Percentiles rank a stretch among this genome's conserved stretches.
Conservation (phyloP, 345 rosid species). For the Chamaenerion angustifolium region DNA sequence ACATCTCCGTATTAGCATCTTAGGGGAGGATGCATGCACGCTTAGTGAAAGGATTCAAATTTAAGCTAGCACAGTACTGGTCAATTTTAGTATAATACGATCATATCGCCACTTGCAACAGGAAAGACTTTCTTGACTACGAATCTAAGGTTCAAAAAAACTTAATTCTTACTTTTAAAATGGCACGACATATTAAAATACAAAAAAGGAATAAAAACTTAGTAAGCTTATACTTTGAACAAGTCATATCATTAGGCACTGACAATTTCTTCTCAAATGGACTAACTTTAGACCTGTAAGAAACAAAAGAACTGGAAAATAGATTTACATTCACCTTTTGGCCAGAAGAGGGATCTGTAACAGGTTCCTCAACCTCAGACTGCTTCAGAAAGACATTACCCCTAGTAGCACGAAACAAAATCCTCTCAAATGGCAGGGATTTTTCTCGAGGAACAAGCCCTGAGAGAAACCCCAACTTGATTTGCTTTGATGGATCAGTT, state of each 20-base stretch:
- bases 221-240: too few species aligned
- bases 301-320: background rate
- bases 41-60: too few species aligned
- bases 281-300: background rate
- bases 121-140: too few species aligned
- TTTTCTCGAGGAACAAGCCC: slow-evolving; percentile 89
- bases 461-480: slow-evolving; percentile 72
- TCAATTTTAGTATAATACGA: too few species aligned
- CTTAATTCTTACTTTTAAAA: too few species aligned
- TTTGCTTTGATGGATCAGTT: slow-evolving; percentile 68
- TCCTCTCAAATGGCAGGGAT: slow-evolving; percentile 90
- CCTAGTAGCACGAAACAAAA: slow-evolving; percentile 93
- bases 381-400: slow-evolving; percentile 73
- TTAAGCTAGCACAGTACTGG: too few species aligned
- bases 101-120: too few species aligned
- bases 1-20: slow-evolving; percentile 2
- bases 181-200: too few species aligned
- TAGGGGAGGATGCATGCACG: too few species aligned
- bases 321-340: slow-evolving; percentile 46
- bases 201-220: too few species aligned
- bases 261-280: background rate
- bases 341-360: slow-evolving; percentile 79
- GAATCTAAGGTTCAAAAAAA: too few species aligned
- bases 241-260: background rate
- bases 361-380: slow-evolving; percentile 53